Evolutionary conservation across 352 stramenopile genomes (phyloP).

Genomic region (Globisporangium lucens): DNA sequence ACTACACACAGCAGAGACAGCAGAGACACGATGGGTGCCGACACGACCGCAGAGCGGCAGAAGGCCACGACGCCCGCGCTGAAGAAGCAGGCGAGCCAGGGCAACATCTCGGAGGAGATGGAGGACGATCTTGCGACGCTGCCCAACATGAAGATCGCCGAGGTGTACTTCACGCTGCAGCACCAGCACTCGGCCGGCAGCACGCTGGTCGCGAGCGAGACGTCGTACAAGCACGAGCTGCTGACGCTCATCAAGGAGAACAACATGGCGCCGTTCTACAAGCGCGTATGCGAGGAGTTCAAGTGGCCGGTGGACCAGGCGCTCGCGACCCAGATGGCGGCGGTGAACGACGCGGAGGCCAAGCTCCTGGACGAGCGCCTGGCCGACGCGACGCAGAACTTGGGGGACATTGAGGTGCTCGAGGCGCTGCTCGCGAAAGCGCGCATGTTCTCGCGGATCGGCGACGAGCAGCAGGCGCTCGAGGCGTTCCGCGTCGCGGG

Average conservation of each 20-base stretch:
- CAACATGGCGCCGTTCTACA: constrained; percentile 85
- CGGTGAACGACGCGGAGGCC: constrained; percentile 67
- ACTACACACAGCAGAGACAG: background rate
- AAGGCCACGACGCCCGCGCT: constrained; percentile 16
- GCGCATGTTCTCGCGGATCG: constrained; percentile 92
- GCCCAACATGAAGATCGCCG: constrained; percentile 72
- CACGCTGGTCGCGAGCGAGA: constrained; percentile 39
- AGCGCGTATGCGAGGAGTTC: constrained; percentile 64
- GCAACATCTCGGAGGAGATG: constrained; percentile 87
- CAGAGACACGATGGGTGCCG: background rate
- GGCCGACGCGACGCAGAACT: constrained; percentile 93
- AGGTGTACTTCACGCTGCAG: constrained; percentile 77
- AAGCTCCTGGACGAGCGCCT: constrained; percentile 83
- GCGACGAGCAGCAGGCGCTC: constrained; percentile 89
- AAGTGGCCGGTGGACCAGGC: constrained; percentile 54
- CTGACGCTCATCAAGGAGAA: constrained; percentile 56
- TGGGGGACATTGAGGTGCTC: constrained; percentile 98
- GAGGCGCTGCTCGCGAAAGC: constrained; percentile 93
- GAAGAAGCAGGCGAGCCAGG: constrained; percentile 73
- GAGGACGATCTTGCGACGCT: constrained; percentile 77
- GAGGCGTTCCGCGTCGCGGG: constrained; percentile 89
- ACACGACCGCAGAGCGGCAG: constrained; percentile 5
- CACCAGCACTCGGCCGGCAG: constrained; percentile 46
- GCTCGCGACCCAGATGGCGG: constrained; percentile 57
- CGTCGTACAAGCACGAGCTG: constrained; percentile 42